A percentile compares a stretch with the other conserved stretches of the same genome.
These are phyloP conservation scores for Fremontodendron californicum DNA, from an alignment of 345 rosid species.

Conservation along the genomic window DNA sequence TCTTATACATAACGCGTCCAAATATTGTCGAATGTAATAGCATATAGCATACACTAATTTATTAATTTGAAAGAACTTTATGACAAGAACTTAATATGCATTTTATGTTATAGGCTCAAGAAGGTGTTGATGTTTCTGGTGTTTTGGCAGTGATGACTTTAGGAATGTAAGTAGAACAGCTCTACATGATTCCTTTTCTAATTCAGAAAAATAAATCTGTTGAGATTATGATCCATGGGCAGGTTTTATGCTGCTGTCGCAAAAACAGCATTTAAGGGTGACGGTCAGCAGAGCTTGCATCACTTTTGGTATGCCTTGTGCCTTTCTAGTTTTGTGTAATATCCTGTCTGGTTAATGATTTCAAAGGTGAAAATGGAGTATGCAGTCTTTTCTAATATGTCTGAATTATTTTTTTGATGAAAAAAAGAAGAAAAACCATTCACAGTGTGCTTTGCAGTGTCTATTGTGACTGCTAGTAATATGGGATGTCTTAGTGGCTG, in stretches of 20 bases:
- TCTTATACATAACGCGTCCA: not conserved
- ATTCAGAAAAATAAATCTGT: slow-evolving; percentile 9
- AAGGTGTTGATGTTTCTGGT: slow-evolving; percentile 80
- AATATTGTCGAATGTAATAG: not conserved
- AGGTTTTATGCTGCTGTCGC: slow-evolving; percentile 96
- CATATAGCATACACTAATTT: not conserved
- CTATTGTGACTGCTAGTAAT: not conserved
- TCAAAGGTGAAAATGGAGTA: not conserved
- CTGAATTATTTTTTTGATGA: not conserved
- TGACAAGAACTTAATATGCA: not conserved
- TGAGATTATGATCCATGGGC: slow-evolving; percentile 23
- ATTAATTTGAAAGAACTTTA: not conserved
- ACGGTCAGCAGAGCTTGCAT: slow-evolving; percentile 88
- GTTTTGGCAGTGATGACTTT: slow-evolving; percentile 94
- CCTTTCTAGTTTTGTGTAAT: slow-evolving; percentile 1
- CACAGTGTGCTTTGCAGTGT: not conserved
- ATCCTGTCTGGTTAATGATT: not conserved
- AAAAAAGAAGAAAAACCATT: not conserved
- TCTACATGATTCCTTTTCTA: slow-evolving; percentile 15
- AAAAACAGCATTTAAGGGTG: slow-evolving; percentile 92
- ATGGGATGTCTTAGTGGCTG: not conserved
- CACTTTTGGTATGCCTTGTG: slow-evolving; percentile 71
- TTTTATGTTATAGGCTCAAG: slow-evolving; percentile 73
- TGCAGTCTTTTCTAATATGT: not conserved
- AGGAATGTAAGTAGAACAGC: slow-evolving; percentile 74